A percentile compares a stretch with the other conserved stretches of the same genome.
Evolutionary conservation across 257 asterid species (phyloP).

Genomic region (Primulina huaijiensis): DNA sequence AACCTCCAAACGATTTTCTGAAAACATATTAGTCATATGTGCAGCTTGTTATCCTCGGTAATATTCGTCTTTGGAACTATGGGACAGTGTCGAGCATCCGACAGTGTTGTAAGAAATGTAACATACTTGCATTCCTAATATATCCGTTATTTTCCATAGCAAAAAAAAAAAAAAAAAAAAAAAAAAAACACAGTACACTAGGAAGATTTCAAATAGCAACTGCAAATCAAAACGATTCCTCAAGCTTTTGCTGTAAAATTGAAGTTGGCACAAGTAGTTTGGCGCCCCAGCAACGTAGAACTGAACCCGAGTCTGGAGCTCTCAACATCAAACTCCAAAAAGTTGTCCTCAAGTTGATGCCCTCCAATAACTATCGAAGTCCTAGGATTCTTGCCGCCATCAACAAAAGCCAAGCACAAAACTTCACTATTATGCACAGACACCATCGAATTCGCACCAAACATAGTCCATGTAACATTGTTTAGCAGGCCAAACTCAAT

Average conservation of each 20-base stretch:
- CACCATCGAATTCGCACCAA: constrained; percentile 57
- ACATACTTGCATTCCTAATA: neutral
- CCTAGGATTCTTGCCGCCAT: constrained; percentile 30
- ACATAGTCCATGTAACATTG: constrained; percentile 45
- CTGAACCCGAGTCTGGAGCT: constrained; percentile 47
- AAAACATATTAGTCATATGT: no score
- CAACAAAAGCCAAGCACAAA: constrained; percentile 33
- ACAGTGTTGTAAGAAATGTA: neutral
- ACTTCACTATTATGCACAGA: constrained; percentile 32
- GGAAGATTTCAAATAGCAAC: neutral
- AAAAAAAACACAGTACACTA: neutral
- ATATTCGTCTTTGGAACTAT: neutral
- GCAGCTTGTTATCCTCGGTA: no score
- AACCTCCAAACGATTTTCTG: no score
- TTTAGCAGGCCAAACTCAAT: constrained; percentile 39
- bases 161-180: neutral
- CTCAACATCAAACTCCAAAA: constrained; percentile 51
- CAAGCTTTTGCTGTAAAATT: constrained; percentile 30
- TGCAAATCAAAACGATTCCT: neutral
- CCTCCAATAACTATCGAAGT: constrained; percentile 46
- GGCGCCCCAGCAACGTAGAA: constrained; percentile 35
- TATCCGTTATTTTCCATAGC: neutral
- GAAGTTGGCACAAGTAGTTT: constrained; percentile 44
- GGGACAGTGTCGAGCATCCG: neutral
- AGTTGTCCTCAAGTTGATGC: constrained; percentile 47